These are phyloP conservation scores for Blattamonas nauphoetae DNA, from an alignment of 78 protist genomes.

Conservation along the genomic window DNA sequence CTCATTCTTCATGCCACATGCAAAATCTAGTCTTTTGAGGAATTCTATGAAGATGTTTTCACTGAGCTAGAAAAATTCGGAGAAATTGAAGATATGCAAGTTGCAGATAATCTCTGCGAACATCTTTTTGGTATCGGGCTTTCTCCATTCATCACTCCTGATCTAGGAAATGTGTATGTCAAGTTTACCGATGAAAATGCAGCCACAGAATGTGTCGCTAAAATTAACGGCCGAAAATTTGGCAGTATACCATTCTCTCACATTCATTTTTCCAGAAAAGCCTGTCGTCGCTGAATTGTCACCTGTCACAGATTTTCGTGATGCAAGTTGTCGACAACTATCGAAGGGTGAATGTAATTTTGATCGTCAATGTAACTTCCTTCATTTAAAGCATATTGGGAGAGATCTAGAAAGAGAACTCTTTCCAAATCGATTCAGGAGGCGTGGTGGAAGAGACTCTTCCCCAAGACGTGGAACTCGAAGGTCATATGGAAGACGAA, in stretches of 20 bases:
- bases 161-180: slow-evolving; percentile 11
- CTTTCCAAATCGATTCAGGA: no score
- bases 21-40: neutral
- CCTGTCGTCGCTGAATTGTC: slow-evolving; percentile 5
- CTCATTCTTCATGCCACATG: neutral
- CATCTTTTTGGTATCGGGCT: neutral
- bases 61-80: neutral
- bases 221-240: neutral
- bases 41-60: slow-evolving; percentile 18
- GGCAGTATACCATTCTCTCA: neutral
- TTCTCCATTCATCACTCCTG: neutral
- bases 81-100: slow-evolving; percentile 11
- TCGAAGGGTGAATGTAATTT: neutral
- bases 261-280: neutral
- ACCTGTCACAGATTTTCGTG: slow-evolving; percentile 11
- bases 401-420: neutral
- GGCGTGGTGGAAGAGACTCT: no score
- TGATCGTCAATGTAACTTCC: neutral
- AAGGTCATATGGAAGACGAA: no score
- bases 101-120: neutral
- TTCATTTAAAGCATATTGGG: neutral
- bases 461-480: no score
- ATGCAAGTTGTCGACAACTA: slow-evolving; percentile 11
- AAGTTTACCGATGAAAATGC: neutral
- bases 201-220: neutral